Percentiles rank a stretch among this genome's conserved stretches.
Evolutionary conservation across 208 protist species (phyloP).

Genomic region (Zelonia costaricensis): DNA sequence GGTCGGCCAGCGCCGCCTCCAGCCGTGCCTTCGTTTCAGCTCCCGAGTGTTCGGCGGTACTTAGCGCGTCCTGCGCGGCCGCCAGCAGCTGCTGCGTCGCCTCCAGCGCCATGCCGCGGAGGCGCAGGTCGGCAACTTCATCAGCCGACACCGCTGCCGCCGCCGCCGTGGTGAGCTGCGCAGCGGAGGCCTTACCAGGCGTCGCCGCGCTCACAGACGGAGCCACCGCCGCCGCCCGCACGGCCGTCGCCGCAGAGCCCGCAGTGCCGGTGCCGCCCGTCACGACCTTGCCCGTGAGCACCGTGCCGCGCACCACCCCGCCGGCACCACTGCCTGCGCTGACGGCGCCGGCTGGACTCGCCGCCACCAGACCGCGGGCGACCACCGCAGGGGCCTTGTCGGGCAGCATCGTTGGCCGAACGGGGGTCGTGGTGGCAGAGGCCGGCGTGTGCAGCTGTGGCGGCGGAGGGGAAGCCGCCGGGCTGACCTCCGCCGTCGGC

Average conservation of each 20-base stretch:
- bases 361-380: constrained; percentile 8
- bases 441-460: no score
- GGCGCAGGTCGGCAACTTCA: constrained; percentile 19
- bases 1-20: background rate
- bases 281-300: constrained; percentile 22
- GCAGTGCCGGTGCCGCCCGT: background rate
- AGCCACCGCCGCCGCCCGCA: constrained; percentile 5
- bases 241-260: background rate
- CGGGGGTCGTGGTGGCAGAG: background rate
- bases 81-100: constrained; percentile 22
- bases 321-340: background rate
- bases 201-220: background rate
- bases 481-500: background rate
- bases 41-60: background rate
- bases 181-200: background rate
- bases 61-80: constrained; percentile 18
- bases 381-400: background rate
- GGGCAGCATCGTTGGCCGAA: no score
- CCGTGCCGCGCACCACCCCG: constrained; percentile 11
- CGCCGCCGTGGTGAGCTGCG: background rate
- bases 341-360: background rate
- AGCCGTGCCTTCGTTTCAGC: constrained; percentile 4
- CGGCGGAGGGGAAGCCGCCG: no score
- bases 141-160: constrained; percentile 1
- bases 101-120: constrained; percentile 16